Evolutionary conservation across 495 filamentous ascomycete genomes (phyloP), one percentile per base, ranked within the genome.

Genomic region (Xylaria palmicola): DNA sequence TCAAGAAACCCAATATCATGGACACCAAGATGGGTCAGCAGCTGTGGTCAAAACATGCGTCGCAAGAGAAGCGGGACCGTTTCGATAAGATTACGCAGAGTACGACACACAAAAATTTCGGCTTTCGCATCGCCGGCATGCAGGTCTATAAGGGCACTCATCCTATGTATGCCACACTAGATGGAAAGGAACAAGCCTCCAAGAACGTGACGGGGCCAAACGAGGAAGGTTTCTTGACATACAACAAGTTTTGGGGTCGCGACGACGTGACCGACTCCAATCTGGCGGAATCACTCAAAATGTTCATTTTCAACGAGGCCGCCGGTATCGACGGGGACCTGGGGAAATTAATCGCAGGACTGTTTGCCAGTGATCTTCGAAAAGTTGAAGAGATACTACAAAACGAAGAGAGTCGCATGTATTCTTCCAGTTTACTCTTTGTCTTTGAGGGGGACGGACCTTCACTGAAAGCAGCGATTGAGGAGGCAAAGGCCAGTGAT

Each of bases 71-170:
- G 78, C 83, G 88, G 29, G 79, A 77, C 27, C 85, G 90, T 53
- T 85, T 98, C 43, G 91, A 97, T 71, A 85, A 88, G 51, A 88
- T 96, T 34, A 83, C 84, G 15, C 81, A 84, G 53, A 84, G 86
- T 63, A 96, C 92, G 17, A 98, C 94, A 1, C 91, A 88, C 68
- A 84, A 84, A 26, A 85, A 83, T 27, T 80, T 96, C 34, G 92
- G 92, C 17, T 94, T 93, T 71, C 85, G 94, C 20, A 88, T 98
- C 60, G 91, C 91, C 0, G 94, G 94, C 2, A 98, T 98, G 95
- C 89, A 88, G 68, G 89, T 93, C 3, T 98, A 87, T 83, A 88
- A 88, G 48, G 91, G 89, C 3, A 36, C 59, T 4, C 48, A 48
- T 15, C 59, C 59, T 41, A 61, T 37, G 32, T 55, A 55, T 22